Evolutionary conservation across 305 asterid species (phyloP).

Genomic region (Rubia peregrina): DNA sequence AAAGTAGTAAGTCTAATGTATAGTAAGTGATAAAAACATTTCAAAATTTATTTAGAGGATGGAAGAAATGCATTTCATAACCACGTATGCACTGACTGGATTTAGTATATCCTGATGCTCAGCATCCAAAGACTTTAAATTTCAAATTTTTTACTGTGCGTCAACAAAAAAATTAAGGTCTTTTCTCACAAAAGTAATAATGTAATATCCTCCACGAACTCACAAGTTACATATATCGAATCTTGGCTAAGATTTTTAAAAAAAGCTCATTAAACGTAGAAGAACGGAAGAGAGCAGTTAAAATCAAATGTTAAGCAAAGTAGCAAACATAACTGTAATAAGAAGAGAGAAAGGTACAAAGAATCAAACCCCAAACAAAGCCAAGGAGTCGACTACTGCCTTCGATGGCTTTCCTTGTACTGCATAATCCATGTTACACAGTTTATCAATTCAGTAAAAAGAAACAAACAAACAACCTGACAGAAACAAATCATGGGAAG

Average conservation of each 20-base stretch:
- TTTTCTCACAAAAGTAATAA: neutral
- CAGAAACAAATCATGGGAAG: neutral
- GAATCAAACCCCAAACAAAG: slow-evolving; percentile 85
- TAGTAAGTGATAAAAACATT: too few relatives aligned
- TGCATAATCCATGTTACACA: slow-evolving; percentile 38
- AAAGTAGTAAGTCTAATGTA: neutral
- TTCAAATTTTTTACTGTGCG: neutral
- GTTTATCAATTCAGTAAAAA: slow-evolving; percentile 1
- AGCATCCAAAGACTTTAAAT: too few relatives aligned
- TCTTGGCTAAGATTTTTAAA: neutral
- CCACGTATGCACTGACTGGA: neutral
- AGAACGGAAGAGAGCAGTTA: neutral
- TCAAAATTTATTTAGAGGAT: neutral
- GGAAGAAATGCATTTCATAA: neutral
- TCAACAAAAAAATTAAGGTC: neutral
- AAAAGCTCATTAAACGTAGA: neutral
- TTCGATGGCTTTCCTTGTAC: slow-evolving; percentile 91
- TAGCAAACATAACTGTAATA: slow-evolving; percentile 5
- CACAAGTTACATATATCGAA: neutral
- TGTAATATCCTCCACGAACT: neutral
- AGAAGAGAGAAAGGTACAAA: slow-evolving; percentile 16
- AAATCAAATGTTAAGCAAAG: slow-evolving; percentile 3
- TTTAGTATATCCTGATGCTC: neutral
- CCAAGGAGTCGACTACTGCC: slow-evolving; percentile 75
- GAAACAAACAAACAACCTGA: neutral